Conservation (phyloP, 352 stramenopile genomes). For the Phytopythium delawarense region DNA sequence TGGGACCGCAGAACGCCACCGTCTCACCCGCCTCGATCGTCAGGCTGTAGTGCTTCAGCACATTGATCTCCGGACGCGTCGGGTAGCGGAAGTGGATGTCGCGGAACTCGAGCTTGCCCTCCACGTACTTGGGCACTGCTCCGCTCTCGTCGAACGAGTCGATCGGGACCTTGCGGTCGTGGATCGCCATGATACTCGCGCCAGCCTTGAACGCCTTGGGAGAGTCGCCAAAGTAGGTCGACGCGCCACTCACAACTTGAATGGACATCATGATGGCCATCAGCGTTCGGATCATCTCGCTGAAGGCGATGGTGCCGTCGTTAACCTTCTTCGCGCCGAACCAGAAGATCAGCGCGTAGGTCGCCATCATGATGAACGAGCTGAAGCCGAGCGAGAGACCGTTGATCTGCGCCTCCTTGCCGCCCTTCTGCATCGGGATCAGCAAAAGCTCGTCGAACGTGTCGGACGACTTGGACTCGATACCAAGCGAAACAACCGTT, state of each 20-base stretch:
- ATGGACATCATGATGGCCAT: constrained; percentile 53
- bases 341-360: constrained; percentile 60
- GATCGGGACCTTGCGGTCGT: constrained; percentile 28
- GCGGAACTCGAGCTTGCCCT: constrained; percentile 46
- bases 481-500: constrained; percentile 35
- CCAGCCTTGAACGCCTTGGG: too few species aligned
- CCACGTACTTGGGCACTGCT: constrained; percentile 9
- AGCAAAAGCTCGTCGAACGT: constrained; percentile 22
- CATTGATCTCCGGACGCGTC: constrained; percentile 43
- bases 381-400: constrained; percentile 61
- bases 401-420: constrained; percentile 32
- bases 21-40: constrained; percentile 65
- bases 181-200: constrained; percentile 7
- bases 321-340: constrained; percentile 49
- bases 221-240: too few species aligned
- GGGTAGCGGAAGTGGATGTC: constrained; percentile 81
- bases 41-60: constrained; percentile 87
- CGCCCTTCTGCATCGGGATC: constrained; percentile 22
- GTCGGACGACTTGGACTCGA: constrained; percentile 22
- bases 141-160: constrained; percentile 34
- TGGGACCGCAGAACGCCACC: constrained; percentile 39
- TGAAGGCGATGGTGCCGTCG: constrained; percentile 8
- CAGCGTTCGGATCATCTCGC: constrained; percentile 45
- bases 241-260: constrained; percentile 7
- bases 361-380: constrained; percentile 53